A percentile compares a stretch with the other conserved stretches of the same genome.
phyloP scores from a whole-genome alignment of 1,284 basidiomycete species.

The Gymnopus androsaceus region DNA sequence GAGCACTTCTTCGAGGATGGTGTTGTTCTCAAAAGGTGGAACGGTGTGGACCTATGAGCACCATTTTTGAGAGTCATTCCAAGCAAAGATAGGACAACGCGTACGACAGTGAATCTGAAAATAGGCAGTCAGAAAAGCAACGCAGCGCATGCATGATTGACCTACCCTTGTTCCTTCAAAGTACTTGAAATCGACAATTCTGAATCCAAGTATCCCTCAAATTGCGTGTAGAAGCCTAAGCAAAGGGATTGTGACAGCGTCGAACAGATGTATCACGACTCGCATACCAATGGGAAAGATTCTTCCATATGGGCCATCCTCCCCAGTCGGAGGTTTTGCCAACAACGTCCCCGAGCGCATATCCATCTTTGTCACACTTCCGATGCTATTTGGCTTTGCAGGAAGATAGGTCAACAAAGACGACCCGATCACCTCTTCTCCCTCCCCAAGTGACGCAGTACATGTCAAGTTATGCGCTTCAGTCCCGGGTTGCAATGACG shows the following conservation, averaged over 20 bases:
- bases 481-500: constrained; percentile 42
- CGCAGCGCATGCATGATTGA: constrained; percentile 12
- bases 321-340: constrained; percentile 52
- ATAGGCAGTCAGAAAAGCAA: background rate
- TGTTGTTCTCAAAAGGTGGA: constrained; percentile 61
- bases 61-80: no score
- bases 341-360: constrained; percentile 66
- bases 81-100: constrained; percentile 9
- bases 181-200: constrained; percentile 60
- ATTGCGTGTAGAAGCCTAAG: constrained; percentile 42
- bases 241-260: no score
- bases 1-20: constrained; percentile 55
- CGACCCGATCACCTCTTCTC: constrained; percentile 42
- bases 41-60: constrained; percentile 68
- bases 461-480: constrained; percentile 56
- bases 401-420: constrained; percentile 62
- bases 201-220: constrained; percentile 55
- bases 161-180: constrained; percentile 64
- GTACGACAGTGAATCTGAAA: constrained; percentile 34
- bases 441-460: constrained; percentile 33
- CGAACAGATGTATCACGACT: no score
- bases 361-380: constrained; percentile 69
- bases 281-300: constrained; percentile 73
- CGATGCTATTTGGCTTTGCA: constrained; percentile 42
- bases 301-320: constrained; percentile 52